phyloP scores from a whole-genome alignment of 495 filamentous ascomycete species.

The Parmelia sp. region DNA sequence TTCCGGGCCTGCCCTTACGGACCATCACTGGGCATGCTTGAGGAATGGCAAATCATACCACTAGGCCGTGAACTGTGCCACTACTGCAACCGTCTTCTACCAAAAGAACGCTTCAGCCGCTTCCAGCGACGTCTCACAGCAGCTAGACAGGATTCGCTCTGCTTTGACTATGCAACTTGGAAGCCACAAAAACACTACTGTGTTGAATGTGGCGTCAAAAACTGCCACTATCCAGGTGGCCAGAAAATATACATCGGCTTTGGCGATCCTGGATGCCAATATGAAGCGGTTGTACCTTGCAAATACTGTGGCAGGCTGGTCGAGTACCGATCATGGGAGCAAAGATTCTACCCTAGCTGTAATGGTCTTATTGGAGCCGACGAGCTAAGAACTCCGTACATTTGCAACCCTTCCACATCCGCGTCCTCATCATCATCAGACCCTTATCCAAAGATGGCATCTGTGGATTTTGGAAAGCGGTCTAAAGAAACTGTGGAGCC shows the following conservation, averaged over 20 bases:
- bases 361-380: background rate
- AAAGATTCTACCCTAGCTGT: background rate
- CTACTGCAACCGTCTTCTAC: background rate
- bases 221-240: background rate
- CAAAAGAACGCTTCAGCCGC: background rate
- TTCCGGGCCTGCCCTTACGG: conserved; percentile 2
- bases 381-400: too few relatives aligned
- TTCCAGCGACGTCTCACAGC: background rate
- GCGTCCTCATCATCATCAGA: too few relatives aligned
- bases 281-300: background rate
- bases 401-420: too few relatives aligned
- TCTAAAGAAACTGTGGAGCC: too few relatives aligned
- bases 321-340: background rate
- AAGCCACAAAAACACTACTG: background rate
- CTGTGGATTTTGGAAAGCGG: too few relatives aligned
- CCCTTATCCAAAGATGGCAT: too few relatives aligned
- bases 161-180: background rate
- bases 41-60: conserved; percentile 8
- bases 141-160: background rate
- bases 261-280: background rate
- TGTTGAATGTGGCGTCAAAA: background rate
- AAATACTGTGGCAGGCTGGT: background rate
- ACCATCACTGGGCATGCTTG: background rate
- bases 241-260: background rate
- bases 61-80: background rate